Evolutionary conservation across 306 rosid genomes (phyloP), one percentile per base, ranked within the genome.

Genomic region (Dryas drummondii): DNA sequence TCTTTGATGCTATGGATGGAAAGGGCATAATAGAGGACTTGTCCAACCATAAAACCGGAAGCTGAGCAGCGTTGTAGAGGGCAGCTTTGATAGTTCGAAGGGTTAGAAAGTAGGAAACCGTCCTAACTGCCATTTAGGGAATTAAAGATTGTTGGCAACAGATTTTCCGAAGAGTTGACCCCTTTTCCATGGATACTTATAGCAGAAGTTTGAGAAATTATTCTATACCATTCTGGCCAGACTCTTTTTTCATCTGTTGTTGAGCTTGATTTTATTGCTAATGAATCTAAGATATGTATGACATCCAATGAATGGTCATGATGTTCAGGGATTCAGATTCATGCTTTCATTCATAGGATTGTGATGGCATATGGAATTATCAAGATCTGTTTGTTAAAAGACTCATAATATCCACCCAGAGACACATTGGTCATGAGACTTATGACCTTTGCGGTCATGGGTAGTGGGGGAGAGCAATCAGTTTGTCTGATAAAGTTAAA

Each of bases 1-100:
- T 87, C 77, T 94, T 83, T 60, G 97, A 94, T 76, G 92, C 90
- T 46, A 71, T 88, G 85, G 96, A 94, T 80, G 97, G 97, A 52
- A 94, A 94, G 86, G 99, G 97, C 49, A 40, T 84, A 40, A 85
- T 90, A 71, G 98, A 94, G 85, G 92, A 94, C 83, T 65, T 91
- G 26, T 90, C 96, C 9, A 75, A 53, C 48, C 59, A 78, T 14
- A 72, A 69, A 9, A 40, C 66, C 47, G 54, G 76, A 76, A 82
- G 58, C 58, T 66, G 70, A 81, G 70, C 78, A 58, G 45, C 78
- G 58, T 5, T 59, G 37, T 22, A 9, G 57, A 48, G n/a, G 22
- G 56, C 3, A 72, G 13, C n/a, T 47, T 42, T 22, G 8, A 57
- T 9, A 13, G 54, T 22, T 55, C 3, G 4, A 57, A 45, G 56